These are phyloP conservation scores for Pseudomonodictys pantanalensis DNA, from an alignment of 495 filamentous ascomycete species.

Conservation along the genomic window DNA sequence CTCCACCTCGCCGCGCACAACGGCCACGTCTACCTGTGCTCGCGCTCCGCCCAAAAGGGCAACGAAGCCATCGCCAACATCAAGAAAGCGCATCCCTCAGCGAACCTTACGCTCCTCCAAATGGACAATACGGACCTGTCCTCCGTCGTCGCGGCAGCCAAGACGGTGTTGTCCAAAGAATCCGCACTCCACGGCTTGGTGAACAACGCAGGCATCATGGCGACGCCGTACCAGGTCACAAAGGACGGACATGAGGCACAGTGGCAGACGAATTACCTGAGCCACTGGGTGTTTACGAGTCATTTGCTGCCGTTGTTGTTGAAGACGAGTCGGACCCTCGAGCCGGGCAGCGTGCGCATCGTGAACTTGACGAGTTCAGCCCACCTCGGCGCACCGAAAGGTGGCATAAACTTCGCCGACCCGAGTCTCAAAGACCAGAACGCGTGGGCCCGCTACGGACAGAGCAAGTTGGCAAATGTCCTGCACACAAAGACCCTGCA, in stretches of 20 bases:
- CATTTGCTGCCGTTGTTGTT: conserved; percentile 44
- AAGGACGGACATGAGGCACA: conserved; percentile 38
- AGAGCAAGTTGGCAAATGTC: conserved; percentile 33
- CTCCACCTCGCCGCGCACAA: conserved; percentile 43
- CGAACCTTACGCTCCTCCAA: conserved; percentile 44
- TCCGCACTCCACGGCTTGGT: conserved; percentile 21
- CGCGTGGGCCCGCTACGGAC: conserved; percentile 45
- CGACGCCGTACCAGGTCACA: conserved; percentile 22
- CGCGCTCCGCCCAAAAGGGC: conserved; percentile 41
- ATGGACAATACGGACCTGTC: conserved; percentile 46
- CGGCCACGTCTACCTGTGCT: conserved; percentile 47
- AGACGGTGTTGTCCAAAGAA: conserved; percentile 31
- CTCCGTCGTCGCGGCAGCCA: conserved; percentile 37
- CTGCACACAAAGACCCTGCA: conserved; percentile 20
- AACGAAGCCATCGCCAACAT: conserved; percentile 42
- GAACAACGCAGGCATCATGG: conserved; percentile 25
- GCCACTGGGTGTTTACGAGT: conserved; percentile 46
- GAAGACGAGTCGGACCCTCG: conserved; percentile 30
- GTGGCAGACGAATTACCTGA: conserved; percentile 48
- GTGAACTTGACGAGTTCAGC: conserved; percentile 17
- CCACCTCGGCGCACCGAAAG: conserved; percentile 33
- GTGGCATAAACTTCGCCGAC: conserved; percentile 46
- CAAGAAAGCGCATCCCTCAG: conserved; percentile 37
- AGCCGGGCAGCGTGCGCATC: conserved; percentile 41
- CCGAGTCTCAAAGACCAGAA: conserved; percentile 38